Conservation (phyloP, 2,329 filamentous ascomycete species). For the Camillea tinctor region DNA sequence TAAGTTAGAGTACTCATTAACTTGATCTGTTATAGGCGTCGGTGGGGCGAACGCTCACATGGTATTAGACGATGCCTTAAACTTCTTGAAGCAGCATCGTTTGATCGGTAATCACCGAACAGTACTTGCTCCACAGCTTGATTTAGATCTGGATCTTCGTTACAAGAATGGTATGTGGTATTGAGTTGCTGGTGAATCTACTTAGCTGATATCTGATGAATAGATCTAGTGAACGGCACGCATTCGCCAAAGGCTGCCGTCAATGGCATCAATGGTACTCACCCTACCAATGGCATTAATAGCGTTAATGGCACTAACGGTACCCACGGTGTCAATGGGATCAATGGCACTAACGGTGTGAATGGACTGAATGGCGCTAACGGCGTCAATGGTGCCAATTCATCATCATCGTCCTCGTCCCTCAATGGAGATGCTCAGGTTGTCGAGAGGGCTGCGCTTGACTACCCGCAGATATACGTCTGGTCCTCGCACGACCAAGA, state of each 20-base stretch:
- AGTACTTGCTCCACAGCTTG: neutral
- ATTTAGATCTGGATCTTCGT: neutral
- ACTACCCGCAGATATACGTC: conserved; percentile 7
- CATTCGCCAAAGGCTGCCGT: neutral
- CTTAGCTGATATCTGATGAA: neutral
- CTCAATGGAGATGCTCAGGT: neutral
- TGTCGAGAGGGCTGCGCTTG: neutral
- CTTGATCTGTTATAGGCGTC: neutral
- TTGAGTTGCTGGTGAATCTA: neutral
- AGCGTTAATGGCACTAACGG: neutral
- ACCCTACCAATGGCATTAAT: neutral
- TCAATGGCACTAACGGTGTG: neutral
- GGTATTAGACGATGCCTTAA: conserved; percentile 1
- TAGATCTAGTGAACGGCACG: neutral
- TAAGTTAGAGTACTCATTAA: neutral
- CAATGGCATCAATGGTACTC: neutral
- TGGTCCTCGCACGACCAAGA: conserved; percentile 18
- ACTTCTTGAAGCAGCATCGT: conserved; percentile 2
- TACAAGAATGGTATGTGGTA: neutral
- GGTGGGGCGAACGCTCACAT: conserved; percentile 3
- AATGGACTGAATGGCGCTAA: neutral
- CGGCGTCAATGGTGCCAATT: neutral
- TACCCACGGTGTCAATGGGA: neutral
- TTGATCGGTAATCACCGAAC: neutral
- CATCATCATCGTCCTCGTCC: neutral